Base-by-base conservation (phyloP, 495 filamentous ascomycete genomes). In the Talaromyces adpressus region DNA sequence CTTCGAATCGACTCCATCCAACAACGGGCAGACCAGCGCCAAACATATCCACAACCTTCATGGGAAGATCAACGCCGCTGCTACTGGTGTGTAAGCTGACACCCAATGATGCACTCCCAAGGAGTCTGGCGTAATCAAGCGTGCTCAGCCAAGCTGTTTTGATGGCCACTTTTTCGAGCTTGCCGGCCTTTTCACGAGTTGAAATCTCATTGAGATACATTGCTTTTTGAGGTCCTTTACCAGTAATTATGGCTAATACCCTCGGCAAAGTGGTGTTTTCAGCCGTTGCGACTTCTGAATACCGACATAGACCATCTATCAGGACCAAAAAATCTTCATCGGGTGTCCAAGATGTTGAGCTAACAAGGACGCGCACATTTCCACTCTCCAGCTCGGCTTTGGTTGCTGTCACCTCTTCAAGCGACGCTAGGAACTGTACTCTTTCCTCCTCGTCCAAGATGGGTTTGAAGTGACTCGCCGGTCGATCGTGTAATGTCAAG, bases 21-120 rank as follows among this genome's bases (percentile, higher is more conserved):
- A 87, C 88, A 4, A 99, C 95, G 0, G 94, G 94, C 59, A 99
- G 74, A 0, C 94, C 94, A 0, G 91, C 88, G 0, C 94, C 94
- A 70, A 98, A 97, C 91, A 99, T 94, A 69, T 99, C 94, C 6
- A 99, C 93, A 7, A 99, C 93, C 76, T 99, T 99, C 94, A 99
- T 99, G 0, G 94, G 94, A 23, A 99, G 76, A 76, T 99, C 94
- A 0, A 99, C 91, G 3, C 94, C 94, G 52, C 91, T 96, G 67
- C 89, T 93, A 66, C 91, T 95, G 61, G 84, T 95, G 73, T 99
- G 94, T 57, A 99, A 79, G 68, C 90, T 94, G 18, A 99, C 84
- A 2, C 94, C 94, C 11, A 98, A 73, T 63, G 97, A 94, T 18
- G 94, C 93, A 51, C 87, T 88, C 29, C 87, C 91, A n/a, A 99